Base-by-base conservation (phyloP, 768 basidiomycete genomes). In the Hysterangium stoloniferum region DNA sequence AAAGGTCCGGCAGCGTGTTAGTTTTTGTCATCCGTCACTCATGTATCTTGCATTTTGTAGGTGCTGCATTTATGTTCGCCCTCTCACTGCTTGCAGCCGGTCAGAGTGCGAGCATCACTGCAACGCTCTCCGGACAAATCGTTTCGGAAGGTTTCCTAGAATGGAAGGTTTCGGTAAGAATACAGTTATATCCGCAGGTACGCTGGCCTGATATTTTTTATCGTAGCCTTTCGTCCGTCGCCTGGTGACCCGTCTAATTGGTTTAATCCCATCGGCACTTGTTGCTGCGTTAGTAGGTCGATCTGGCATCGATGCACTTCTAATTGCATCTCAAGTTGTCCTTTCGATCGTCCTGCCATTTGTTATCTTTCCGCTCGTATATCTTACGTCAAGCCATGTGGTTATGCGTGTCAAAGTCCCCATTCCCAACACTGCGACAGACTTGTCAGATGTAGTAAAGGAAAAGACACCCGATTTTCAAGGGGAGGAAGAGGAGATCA, bases 181-280 rank as follows among this genome's bases (percentile, higher is more conserved):
- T n/a, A n/a, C n/a, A n/a, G n/a, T 58, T 45, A 3, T 22, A 8
- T 20, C 34, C 52, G 13, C 6, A 28, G 22, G 68, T 67, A n/a
- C 7, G 13, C 15, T 8, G 27, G 36, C 15, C 20, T 40, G 11
- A 6, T 37, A 13, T 37, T 27, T 12, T 29, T n/a, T 15, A 19
- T 19, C 25, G 42, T n/a, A 89, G 86, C 82, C 87, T 33, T 66
- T 82, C 31, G 59, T 88, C 31, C 81, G 94, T 5, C 81, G 94
- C n/a, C 66, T 94, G 2, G 55, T 88, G 45, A 97, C 94, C 1
- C 82, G 94, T 6, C 65, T 84, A 4, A 68, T 97, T 25, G 83
- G 87, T 3, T 66, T 76, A 43, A 58, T 76, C 22, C 76, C 75
- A 2, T 64, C 71, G 12, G 61, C 71, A 25, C 61, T 68, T 28